phyloP scores from a whole-genome alignment of 345 rosid species.

The Fremontodendron californicum region DNA sequence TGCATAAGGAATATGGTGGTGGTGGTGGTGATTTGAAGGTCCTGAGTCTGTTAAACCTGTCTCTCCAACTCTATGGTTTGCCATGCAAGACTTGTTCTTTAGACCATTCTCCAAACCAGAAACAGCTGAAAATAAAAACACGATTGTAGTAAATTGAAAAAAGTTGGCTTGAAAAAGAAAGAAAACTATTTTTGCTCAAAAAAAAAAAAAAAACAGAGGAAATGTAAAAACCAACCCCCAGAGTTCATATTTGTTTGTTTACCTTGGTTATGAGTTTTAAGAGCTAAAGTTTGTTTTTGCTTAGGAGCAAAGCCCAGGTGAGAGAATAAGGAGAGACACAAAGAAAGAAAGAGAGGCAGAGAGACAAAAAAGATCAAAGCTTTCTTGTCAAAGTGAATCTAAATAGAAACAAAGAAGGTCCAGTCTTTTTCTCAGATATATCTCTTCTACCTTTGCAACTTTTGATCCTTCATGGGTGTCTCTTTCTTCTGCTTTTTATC shows the following conservation, averaged over 20 bases:
- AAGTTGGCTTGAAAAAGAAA: not conserved
- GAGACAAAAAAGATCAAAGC: constrained; percentile 39
- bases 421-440: constrained; percentile 44
- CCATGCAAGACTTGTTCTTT: constrained; percentile 50
- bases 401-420: constrained; percentile 44
- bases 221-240: constrained; percentile 3
- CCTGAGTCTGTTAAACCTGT: constrained; percentile 61
- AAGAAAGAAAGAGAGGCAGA: constrained; percentile 4
- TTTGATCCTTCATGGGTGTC: constrained; percentile 39
- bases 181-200: not conserved
- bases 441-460: constrained; percentile 15
- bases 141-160: not conserved
- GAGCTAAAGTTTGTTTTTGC: constrained; percentile 13
- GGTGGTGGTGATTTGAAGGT: constrained; percentile 47
- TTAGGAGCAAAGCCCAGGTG: constrained; percentile 14
- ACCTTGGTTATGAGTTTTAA: constrained; percentile 23
- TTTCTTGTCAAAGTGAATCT: constrained; percentile 46
- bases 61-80: constrained; percentile 67
- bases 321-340: not conserved
- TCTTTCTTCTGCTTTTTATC: constrained; percentile 35
- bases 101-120: constrained; percentile 30
- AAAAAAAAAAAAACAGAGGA: constrained; percentile 25
- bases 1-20: constrained; percentile 63
- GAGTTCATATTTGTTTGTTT: constrained; percentile 13
- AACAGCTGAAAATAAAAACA: constrained; percentile 16